These are phyloP conservation scores for Lophiostoma macrostomum DNA, from an alignment of 495 filamentous ascomycete genomes.

Conservation along the genomic window DNA sequence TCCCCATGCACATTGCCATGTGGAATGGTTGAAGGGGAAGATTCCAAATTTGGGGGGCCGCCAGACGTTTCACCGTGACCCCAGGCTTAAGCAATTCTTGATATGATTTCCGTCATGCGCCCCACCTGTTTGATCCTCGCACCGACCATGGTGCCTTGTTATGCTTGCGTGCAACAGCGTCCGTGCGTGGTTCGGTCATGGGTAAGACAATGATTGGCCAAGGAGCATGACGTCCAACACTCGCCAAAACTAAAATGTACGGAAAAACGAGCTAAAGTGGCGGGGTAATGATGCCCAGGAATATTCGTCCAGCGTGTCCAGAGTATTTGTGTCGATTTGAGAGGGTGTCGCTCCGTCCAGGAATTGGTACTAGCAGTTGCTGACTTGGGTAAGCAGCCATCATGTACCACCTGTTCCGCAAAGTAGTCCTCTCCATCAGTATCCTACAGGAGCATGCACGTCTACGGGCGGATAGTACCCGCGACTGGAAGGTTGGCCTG, in stretches of 20 bases:
- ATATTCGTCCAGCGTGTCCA: neutral
- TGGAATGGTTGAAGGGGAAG: neutral
- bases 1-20: neutral
- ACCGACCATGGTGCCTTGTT: constrained; percentile 14
- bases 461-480: constrained; percentile 38
- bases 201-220: constrained; percentile 10
- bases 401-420: too few relatives aligned
- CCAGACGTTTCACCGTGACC: constrained; percentile 12
- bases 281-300: constrained; percentile 2
- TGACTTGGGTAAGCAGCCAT: too few relatives aligned
- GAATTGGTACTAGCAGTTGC: constrained; percentile 9
- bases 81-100: constrained; percentile 3
- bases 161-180: constrained; percentile 20
- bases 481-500: constrained; percentile 38
- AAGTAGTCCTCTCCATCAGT: constrained; percentile 12
- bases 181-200: constrained; percentile 22
- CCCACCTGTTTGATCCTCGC: constrained; percentile 24
- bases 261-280: constrained; percentile 2
- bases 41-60: constrained; percentile 18
- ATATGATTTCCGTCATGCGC: constrained; percentile 23
- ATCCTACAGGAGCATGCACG: constrained; percentile 28
- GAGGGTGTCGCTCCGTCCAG: too few relatives aligned
- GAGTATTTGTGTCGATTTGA: neutral
- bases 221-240: constrained; percentile 5
- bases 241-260: constrained; percentile 24